phyloP scores from a whole-genome alignment of 2,329 filamentous ascomycete genomes.

The Acrocalymma vagum region DNA sequence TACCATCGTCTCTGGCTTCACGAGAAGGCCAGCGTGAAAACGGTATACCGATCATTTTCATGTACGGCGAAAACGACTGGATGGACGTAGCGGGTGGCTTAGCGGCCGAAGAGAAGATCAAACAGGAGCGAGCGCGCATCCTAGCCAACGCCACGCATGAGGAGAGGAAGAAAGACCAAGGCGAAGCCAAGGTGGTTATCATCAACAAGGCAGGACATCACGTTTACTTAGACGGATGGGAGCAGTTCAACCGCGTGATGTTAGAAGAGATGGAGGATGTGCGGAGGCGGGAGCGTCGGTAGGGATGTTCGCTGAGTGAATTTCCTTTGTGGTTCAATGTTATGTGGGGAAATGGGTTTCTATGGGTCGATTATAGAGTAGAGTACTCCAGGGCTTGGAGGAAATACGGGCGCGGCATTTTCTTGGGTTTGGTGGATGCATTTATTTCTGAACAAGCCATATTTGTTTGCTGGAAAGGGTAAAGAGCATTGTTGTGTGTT shows the following conservation, averaged over 20 bases:
- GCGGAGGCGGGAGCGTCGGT: constrained; percentile 47
- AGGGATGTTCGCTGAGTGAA: too few species aligned
- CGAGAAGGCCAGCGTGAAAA: constrained; percentile 58
- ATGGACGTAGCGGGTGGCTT: constrained; percentile 93
- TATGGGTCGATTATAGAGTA: too few species aligned
- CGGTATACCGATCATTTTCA: constrained; percentile 84
- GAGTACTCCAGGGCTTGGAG: too few species aligned
- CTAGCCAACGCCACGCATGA: constrained; percentile 71
- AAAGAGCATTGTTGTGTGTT: too few species aligned
- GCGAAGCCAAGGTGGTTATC: constrained; percentile 82
- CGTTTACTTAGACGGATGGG: constrained; percentile 74
- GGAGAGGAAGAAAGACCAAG: constrained; percentile 76
- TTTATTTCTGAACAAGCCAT: too few species aligned
- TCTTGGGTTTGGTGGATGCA: too few species aligned
- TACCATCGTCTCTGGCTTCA: constrained; percentile 1
- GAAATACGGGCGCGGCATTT: too few species aligned
- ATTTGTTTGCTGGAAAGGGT: too few species aligned
- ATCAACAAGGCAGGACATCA: constrained; percentile 77
- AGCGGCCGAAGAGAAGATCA: constrained; percentile 80
- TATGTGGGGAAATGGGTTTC: too few species aligned
- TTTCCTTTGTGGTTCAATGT: too few species aligned
- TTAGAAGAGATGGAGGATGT: constrained; percentile 73
- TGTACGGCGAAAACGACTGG: constrained; percentile 99
- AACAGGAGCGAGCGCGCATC: constrained; percentile 68
- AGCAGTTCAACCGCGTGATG: constrained; percentile 74